Base-by-base conservation (phyloP, 2,329 filamentous ascomycete genomes). In the Ceratocystis ficicola region DNA sequence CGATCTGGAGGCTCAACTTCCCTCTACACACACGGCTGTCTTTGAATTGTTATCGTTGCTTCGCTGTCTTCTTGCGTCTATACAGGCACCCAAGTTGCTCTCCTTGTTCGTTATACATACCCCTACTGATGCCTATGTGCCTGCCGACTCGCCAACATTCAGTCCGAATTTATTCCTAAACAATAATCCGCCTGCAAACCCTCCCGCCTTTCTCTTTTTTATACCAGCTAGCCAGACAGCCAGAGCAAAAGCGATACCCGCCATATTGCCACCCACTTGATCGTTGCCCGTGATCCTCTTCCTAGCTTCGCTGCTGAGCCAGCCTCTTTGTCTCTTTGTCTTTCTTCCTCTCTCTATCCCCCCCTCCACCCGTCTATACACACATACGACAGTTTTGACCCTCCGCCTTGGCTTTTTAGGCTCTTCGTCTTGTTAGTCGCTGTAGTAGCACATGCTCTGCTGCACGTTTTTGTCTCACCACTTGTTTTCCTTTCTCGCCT, bases 401-500 rank as follows among this genome's bases (percentile, higher is more conserved):
- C 59, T 44, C 30, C 20, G 41, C 22, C 32, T 62, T 32, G 59
- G 25, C 22, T 59, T 17, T 59, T 59, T 28, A 59, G 55, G 55
- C 55, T 50, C 46, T 20, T 48, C 44, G 44, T 48, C 44, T 48
- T 48, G 44, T 48, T 48, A 48, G 44, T 48, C 44, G 44, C 25
- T 12, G 46, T 50, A 30, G 52, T 57, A 28, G 52, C 52, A 57
- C 52, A 57, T 57, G 52, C 22, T 15, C 52, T 32, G 46, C 46
- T 50, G 52, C 52, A 57, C 52, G 52, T 36, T 64, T 44, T 44
- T 65, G 63, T 65, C 63, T 65, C 52, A 65, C 63, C 50, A 57
- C 15, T 57, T 65, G 63, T 65, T 57, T 65, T 65, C 63, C 63
- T 59, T 65, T 65, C 63, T 65, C 63, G 63, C 63, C 63, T 65